phyloP scores from a whole-genome alignment of 208 protist species.

The Leishmania amazonensis region DNA sequence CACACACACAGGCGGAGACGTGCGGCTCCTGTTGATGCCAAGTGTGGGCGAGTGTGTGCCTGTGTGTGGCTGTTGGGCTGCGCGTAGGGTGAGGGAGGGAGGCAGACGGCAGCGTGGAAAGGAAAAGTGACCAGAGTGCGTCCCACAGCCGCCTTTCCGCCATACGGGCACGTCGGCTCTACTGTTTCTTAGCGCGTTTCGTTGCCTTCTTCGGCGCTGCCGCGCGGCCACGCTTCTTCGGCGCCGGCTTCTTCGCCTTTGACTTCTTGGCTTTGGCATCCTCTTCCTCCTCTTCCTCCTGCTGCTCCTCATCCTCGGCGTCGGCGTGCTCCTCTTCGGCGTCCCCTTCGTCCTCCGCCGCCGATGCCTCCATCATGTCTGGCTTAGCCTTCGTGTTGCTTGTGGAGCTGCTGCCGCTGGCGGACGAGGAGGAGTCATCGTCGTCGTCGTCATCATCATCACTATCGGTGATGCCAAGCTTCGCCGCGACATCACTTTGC shows the following conservation, averaged over 20 bases:
- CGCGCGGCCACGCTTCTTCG: slow-evolving; percentile 39
- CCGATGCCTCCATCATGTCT: slow-evolving; percentile 4
- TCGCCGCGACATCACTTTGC: slow-evolving; percentile 10
- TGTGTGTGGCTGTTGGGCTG: background rate
- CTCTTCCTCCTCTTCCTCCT: slow-evolving; percentile 9
- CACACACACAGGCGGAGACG: background rate
- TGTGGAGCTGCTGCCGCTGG: slow-evolving; percentile 18
- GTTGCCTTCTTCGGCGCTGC: slow-evolving; percentile 39
- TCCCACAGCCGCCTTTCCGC: background rate
- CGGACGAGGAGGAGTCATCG: slow-evolving; percentile 30
- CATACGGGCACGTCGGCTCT: background rate
- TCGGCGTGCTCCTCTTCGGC: slow-evolving; percentile 8
- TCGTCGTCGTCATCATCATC: slow-evolving; percentile 29
- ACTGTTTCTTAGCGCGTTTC: slow-evolving; percentile 62
- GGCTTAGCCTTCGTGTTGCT: slow-evolving; percentile 7
- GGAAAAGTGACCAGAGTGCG: too few relatives aligned
- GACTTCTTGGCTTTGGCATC: slow-evolving; percentile 23
- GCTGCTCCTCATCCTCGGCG: slow-evolving; percentile 18
- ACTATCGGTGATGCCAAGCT: slow-evolving; percentile 42
- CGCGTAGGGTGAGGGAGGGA: background rate
- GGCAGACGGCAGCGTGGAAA: background rate
- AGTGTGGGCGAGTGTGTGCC: background rate
- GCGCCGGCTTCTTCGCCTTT: slow-evolving; percentile 18
- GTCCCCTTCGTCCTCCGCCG: slow-evolving; percentile 6
- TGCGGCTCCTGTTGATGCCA: too few relatives aligned